Base-by-base conservation (phyloP, 1,284 basidiomycete genomes). In the Coniferiporia sulphurascens region DNA sequence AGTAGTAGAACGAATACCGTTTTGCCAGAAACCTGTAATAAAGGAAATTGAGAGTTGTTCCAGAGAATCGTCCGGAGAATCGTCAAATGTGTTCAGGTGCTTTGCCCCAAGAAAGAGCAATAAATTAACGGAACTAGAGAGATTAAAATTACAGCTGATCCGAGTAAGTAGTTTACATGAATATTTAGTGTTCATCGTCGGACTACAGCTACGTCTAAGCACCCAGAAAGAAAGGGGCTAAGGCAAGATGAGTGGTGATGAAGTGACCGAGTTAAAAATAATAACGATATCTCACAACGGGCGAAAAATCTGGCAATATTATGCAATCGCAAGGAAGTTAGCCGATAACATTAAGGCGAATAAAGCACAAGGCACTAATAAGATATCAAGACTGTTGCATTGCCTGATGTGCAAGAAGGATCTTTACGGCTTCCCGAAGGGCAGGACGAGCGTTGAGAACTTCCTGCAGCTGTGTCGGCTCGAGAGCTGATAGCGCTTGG, bases 391-490 rank as follows among this genome's bases (percentile, higher is more conserved):
- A 15, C 2, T 41, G 2, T 41, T 41, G 38, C 38, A 41, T 41
- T 41, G 49, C 49, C 27, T 51, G 49, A 32, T 51, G 49, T 32
- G 49, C 49, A 9, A 55, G 32, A 17, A 55, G 54, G 7, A 35
- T 41, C 38, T 41, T 41, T 10, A 41, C 38, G 7, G 60, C 56
- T 32, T 58, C 60, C 8, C 41, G 19, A 32, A 62, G 48, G 4
- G 41, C 41, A 22, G 60, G 60, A 12, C 46, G 56, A 1, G 55
- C 17, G 15, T 55, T 43, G 10, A 62, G 36, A 7, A 55, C 56
- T 35, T 41, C 60, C 17, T 53, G 22, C 12, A 62, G 17, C 17
- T 35, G 32, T 6, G 12, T 41, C 9, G 56, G 60, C 8, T 62
- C 56, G 15, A 62, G 9, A 5, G 51, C 32, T 4, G 55, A 53